These are phyloP conservation scores for Boletales sp. DNA, from an alignment of 768 basidiomycete species.

Conservation along the genomic window DNA sequence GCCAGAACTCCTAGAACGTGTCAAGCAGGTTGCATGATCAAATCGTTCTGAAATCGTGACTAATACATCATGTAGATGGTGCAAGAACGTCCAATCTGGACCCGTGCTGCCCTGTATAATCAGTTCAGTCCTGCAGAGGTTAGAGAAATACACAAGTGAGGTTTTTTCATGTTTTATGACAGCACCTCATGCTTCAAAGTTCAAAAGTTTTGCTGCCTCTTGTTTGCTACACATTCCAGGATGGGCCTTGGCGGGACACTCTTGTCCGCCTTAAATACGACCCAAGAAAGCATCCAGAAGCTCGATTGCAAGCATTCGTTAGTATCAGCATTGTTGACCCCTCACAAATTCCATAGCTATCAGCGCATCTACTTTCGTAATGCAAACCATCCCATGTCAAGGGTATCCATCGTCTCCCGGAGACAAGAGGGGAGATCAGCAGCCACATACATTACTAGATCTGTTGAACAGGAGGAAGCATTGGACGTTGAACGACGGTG, in stretches of 20 bases:
- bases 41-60: conserved; percentile 2
- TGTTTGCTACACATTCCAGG: conserved; percentile 84
- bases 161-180: neutral
- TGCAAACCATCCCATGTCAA: conserved; percentile 72
- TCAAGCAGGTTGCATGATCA: conserved; percentile 44
- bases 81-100: conserved; percentile 80
- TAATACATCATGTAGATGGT: conserved; percentile 52
- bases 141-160: conserved; percentile 74
- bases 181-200: conserved; percentile 37
- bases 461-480: conserved; percentile 32
- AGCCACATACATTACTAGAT: conserved; percentile 24
- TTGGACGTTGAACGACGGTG: conserved; percentile 32
- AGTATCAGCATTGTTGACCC: neutral
- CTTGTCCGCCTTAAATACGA: conserved; percentile 87
- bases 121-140: conserved; percentile 69
- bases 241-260: conserved; percentile 93
- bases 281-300: conserved; percentile 68
- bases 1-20: conserved; percentile 47
- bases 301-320: conserved; percentile 63
- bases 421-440: conserved; percentile 45
- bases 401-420: conserved; percentile 72
- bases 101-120: conserved; percentile 79
- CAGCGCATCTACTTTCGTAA: conserved; percentile 92
- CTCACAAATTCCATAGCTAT: conserved; percentile 54
- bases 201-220: conserved; percentile 79